Base-by-base conservation (phyloP, 73 alveolate genomes). In the Paramecium pentaurelia region DNA sequence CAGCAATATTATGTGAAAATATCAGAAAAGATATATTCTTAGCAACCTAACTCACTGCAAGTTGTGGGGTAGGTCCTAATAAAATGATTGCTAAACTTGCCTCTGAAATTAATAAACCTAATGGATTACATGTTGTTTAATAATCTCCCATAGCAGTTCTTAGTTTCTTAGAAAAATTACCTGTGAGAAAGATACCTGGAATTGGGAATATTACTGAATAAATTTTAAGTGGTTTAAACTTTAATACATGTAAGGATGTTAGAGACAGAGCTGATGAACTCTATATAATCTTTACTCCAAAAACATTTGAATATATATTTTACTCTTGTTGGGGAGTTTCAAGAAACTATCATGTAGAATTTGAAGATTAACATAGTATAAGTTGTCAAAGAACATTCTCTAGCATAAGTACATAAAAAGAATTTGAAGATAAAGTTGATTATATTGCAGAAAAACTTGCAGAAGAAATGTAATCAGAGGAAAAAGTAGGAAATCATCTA, bases 41-140 rank as follows among this genome's bases (percentile, higher is more conserved):
- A 71, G 88, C 93, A 49, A 98, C 99, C n/a, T 59, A 95, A 73
- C 95, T 99, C 30, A 97, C 99, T 8, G 96, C 99, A 60, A 97
- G 99, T 58, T 99, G 99, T 58, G 99, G 99, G 28, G 98, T 99
- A 60, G 99, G 99, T 10, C 95, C 99, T 88, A 97, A 98, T 93
- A 98, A 98, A 92, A 98, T 97, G 98, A 96, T 99, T 8, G 99
- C 99, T n/a, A 99, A 99, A 93, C 86, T 96, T 36, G 27, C 94
- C 22, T 93, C 99, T 1, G 99, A 99, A 60, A 96, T 96, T 96
- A 96, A 96, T 92, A 99, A 99, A 86, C 99, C 99, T 3, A 96
- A 99, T 95, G 99, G 99, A 3, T 94, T 98, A 71, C 95, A 47
- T 83, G 93, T 86, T 58, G 90, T 99, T 32, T 92, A 87, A 68